Conservation (phyloP, 176 grass and related monocot genomes). For the Cenchrus purpureus region DNA sequence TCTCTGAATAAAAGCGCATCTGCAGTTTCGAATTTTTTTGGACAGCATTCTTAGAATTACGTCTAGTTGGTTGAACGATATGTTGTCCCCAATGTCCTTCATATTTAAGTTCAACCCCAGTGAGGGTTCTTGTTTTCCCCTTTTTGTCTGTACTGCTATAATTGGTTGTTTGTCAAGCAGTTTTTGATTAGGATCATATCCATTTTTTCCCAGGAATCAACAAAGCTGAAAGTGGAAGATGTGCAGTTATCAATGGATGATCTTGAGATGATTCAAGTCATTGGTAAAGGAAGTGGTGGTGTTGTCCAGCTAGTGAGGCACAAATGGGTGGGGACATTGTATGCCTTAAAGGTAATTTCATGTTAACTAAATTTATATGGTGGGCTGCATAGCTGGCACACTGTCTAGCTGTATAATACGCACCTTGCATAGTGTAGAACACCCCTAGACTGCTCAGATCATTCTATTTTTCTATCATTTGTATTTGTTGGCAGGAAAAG, state of each 20-base stretch:
- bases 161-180: background rate
- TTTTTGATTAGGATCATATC: constrained; percentile 16
- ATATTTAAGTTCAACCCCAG: constrained; percentile 22
- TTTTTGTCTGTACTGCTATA: constrained; percentile 18
- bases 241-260: constrained; percentile 84
- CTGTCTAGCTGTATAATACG: background rate
- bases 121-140: background rate
- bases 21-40: too few species aligned
- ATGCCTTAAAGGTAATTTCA: constrained; percentile 82
- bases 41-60: too few species aligned
- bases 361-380: background rate
- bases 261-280: constrained; percentile 93
- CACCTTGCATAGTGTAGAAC: background rate
- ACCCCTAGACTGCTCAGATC: background rate
- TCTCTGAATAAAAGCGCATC: too few species aligned
- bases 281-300: constrained; percentile 96
- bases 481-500: constrained; percentile 12
- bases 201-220: constrained; percentile 40
- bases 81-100: background rate
- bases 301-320: constrained; percentile 90
- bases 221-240: constrained; percentile 77
- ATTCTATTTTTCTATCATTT: background rate
- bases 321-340: constrained; percentile 89
- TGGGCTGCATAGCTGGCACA: background rate
- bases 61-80: background rate